phyloP scores from a whole-genome alignment of 208 protist species.

The Acanthamoeba polyphaga region DNA sequence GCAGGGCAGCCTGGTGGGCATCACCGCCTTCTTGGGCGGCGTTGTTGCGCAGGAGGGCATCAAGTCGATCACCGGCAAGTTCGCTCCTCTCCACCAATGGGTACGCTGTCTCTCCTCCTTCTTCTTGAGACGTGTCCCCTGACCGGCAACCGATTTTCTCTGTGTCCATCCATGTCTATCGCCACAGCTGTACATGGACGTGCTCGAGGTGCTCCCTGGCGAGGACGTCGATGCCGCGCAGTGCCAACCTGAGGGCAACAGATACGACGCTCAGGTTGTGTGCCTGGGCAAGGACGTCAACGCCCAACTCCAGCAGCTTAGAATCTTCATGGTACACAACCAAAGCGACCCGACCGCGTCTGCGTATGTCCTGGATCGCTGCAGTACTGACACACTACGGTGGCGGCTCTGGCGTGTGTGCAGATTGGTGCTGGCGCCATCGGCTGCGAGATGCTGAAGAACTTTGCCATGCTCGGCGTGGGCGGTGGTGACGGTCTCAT shows the following conservation, averaged over 20 bases:
- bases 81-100: conserved; percentile 96
- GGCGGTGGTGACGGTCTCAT: conserved; percentile 34
- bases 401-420: neutral
- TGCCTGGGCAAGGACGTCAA: conserved; percentile 86
- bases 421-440: conserved; percentile 84
- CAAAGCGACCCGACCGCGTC: neutral
- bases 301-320: conserved; percentile 77
- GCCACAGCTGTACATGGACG: conserved; percentile 94
- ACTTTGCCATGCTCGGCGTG: conserved; percentile 88
- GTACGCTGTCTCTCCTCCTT: neutral
- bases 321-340: conserved; percentile 84
- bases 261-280: conserved; percentile 84
- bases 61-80: conserved; percentile 94
- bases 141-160: too few relatives aligned
- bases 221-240: conserved; percentile 91
- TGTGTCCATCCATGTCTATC: neutral
- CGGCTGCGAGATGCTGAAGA: conserved; percentile 89
- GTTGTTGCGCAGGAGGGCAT: conserved; percentile 89
- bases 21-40: conserved; percentile 86
- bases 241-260: conserved; percentile 83
- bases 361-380: conserved; percentile 11
- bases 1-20: conserved; percentile 83
- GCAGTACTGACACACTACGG: neutral
- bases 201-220: conserved; percentile 91
- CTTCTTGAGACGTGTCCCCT: too few relatives aligned